These are phyloP conservation scores for Ustilago esculenta DNA, from an alignment of 1,284 basidiomycete species.

Conservation along the genomic window DNA sequence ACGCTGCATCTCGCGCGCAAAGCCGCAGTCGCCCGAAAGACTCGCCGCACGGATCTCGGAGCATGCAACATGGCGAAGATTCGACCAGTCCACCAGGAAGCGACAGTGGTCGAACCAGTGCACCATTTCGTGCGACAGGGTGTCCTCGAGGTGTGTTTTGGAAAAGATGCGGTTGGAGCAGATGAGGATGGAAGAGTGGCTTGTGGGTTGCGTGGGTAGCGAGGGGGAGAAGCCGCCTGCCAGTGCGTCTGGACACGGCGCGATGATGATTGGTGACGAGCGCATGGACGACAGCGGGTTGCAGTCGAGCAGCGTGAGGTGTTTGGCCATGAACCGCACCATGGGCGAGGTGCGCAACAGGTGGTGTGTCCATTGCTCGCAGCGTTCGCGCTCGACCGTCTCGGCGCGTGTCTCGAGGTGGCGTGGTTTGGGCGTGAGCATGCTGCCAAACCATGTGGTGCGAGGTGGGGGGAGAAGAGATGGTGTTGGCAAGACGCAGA, in stretches of 20 bases:
- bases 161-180: slow-evolving; percentile 70
- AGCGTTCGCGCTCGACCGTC: slow-evolving; percentile 36
- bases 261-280: slow-evolving; percentile 40
- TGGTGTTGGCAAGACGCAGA: not conserved
- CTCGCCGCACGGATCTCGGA: slow-evolving; percentile 94
- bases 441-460: not conserved
- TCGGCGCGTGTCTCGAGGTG: slow-evolving; percentile 45
- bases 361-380: slow-evolving; percentile 61
- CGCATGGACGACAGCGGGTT: slow-evolving; percentile 41
- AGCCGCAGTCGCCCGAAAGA: slow-evolving; percentile 71
- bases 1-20: slow-evolving; percentile 12
- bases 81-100: slow-evolving; percentile 90
- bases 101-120: slow-evolving; percentile 95
- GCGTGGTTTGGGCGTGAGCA: slow-evolving; percentile 27
- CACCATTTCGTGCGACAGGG: slow-evolving; percentile 91
- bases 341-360: slow-evolving; percentile 63
- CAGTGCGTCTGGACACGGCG: slow-evolving; percentile 51
- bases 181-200: slow-evolving; percentile 55
- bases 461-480: not conserved
- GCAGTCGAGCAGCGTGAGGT: slow-evolving; percentile 60
- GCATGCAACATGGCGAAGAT: slow-evolving; percentile 92
- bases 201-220: slow-evolving; percentile 29
- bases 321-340: slow-evolving; percentile 65
- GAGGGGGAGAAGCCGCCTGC: slow-evolving; percentile 63
- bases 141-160: slow-evolving; percentile 89